Evolutionary conservation across 106 monocot genomes (phyloP), one percentile per base, ranked within the genome.

Genomic region (Acorus gramineus): DNA sequence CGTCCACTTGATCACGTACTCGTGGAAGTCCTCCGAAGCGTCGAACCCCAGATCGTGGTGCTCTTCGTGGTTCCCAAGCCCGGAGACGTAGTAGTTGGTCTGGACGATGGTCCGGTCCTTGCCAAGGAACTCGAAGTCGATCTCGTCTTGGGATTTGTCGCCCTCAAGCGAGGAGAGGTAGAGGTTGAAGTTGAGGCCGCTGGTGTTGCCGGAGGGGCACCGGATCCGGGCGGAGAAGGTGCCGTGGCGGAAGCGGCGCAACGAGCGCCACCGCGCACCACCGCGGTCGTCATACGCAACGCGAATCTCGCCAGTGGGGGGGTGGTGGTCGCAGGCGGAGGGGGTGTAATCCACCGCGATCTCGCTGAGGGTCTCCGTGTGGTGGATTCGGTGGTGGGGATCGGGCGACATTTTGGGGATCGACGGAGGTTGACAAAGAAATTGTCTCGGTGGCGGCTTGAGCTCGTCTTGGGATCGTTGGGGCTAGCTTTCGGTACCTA

Each of bases 61-160:
- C 60, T 44, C 61, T 77, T 87, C 86, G 46, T 80, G 66, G 44
- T 65, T 49, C 56, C 86, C 86, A 28, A 8, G 42, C 47, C 86
- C 86, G 65, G 3, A 14, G n/a, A 72, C 69, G 77, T 77, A 79
- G 73, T 66, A 73, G 62, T 86, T 86, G 59, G 86, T 86, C 73
- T 86, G 86, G 44, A 87, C 83, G 56, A 70, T 14, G 61, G 68
- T 54, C 57, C 74, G 71, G 65, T 82, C 79, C 49, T 80, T 82
- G 67, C 86, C 86, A 44, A 86, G 77, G 76, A 86, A 86, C 79
- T 86, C 86, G 79, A 86, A 86, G 73, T 86, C 82, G 59, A 86
- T 80, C 77, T 86, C 86, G 79, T 86, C 86, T 71, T 82, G 85
- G 55, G 71, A 61, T 50, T 81, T 71, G 74, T 80, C 70, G 50